These are phyloP conservation scores for Wickerhamomyces canadensis DNA, from an alignment of 805 yeast genomes.

Conservation along the genomic window DNA sequence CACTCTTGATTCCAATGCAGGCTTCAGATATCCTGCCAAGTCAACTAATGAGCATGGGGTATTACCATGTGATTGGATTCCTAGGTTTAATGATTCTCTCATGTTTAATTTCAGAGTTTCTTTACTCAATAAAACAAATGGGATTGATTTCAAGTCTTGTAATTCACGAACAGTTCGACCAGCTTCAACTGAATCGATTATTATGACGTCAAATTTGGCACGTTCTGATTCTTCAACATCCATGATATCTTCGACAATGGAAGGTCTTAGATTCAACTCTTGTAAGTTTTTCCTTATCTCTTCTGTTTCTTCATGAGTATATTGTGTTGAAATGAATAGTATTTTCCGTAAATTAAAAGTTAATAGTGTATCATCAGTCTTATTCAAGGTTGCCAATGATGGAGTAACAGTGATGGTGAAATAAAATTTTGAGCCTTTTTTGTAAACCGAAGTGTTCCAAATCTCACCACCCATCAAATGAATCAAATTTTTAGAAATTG, in stretches of 20 bases:
- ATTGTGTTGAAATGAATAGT: conserved; percentile 63
- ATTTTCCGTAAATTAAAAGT: conserved; percentile 72
- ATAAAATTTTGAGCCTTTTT: conserved; percentile 77
- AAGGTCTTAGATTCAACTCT: conserved; percentile 56
- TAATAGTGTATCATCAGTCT: conserved; percentile 61
- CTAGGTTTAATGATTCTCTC: conserved; percentile 78
- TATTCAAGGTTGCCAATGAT: conserved; percentile 50
- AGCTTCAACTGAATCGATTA: conserved; percentile 73
- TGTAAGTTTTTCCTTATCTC: conserved; percentile 46
- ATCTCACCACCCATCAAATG: conserved; percentile 92
- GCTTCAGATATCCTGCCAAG: conserved; percentile 75
- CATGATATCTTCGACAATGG: conserved; percentile 47
- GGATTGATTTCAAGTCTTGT: conserved; percentile 79
- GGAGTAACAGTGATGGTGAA: conserved; percentile 79
- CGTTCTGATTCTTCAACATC: conserved; percentile 48
- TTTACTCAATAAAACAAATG: conserved; percentile 73
- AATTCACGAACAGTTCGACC: conserved; percentile 64
- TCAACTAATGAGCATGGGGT: conserved; percentile 82
- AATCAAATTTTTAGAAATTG: conserved; percentile 81
- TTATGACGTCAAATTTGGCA: conserved; percentile 70
- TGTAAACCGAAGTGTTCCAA: conserved; percentile 81
- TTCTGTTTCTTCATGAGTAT: conserved; percentile 43
- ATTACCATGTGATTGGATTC: conserved; percentile 83
- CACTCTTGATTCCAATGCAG: conserved; percentile 79
- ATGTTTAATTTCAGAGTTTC: conserved; percentile 72